phyloP scores from a whole-genome alignment of 2,329 filamentous ascomycete genomes.

The Xylaria sp. region DNA sequence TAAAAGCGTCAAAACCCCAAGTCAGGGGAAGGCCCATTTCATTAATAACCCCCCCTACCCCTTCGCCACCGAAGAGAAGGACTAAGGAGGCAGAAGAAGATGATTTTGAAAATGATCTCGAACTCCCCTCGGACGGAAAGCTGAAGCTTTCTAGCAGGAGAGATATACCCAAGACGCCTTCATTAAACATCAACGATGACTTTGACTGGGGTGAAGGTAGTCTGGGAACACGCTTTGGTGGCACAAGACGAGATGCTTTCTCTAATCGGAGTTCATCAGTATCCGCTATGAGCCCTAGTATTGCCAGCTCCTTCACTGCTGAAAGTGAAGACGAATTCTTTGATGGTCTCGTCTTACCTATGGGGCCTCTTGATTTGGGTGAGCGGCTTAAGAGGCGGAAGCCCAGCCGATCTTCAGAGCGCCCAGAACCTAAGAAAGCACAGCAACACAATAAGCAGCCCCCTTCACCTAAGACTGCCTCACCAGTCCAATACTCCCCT shows the following conservation, averaged over 20 bases:
- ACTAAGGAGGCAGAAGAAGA: conserved; percentile 65
- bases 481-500: conserved; percentile 24
- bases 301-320: conserved; percentile 88
- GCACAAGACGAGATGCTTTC: conserved; percentile 81
- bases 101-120: conserved; percentile 78
- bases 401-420: conserved; percentile 46
- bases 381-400: conserved; percentile 80
- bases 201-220: conserved; percentile 96
- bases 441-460: conserved; percentile 20
- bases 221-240: conserved; percentile 88
- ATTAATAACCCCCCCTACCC: conserved; percentile 67
- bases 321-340: conserved; percentile 96
- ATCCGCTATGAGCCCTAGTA: conserved; percentile 90
- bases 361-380: conserved; percentile 83
- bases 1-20: conserved; percentile 69
- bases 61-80: conserved; percentile 63
- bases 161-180: conserved; percentile 72
- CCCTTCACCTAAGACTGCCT: conserved; percentile 27
- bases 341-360: conserved; percentile 87
- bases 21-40: conserved; percentile 48
- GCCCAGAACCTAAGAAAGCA: conserved; percentile 7
- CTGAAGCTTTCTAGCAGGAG: conserved; percentile 71
- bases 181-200: conserved; percentile 72
- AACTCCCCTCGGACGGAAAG: conserved; percentile 74
- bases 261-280: conserved; percentile 87